These are phyloP conservation scores for Colletotrichum spinosum DNA, from an alignment of 2,329 filamentous ascomycete genomes.

Conservation along the genomic window DNA sequence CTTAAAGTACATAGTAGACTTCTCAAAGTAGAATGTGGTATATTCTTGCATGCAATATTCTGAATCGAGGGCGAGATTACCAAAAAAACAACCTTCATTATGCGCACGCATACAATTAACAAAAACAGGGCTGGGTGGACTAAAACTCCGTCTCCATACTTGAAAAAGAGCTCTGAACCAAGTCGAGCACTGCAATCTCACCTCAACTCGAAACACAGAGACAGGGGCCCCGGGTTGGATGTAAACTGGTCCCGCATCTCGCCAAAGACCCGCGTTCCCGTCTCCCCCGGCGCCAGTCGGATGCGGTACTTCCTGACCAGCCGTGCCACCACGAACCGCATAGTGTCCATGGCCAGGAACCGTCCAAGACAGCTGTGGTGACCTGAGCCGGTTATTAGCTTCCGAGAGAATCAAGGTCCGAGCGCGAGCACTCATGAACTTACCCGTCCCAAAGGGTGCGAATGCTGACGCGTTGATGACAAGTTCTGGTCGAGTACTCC, in stretches of 20 bases:
- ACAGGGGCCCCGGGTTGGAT: conserved; percentile 34
- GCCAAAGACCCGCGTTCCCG: conserved; percentile 32
- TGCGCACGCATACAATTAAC: not conserved
- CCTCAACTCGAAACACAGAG: conserved; percentile 33
- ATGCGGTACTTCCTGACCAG: conserved; percentile 31
- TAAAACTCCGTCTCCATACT: not conserved
- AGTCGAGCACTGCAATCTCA: not conserved
- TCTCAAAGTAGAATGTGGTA: not conserved
- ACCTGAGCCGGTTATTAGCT: conserved; percentile 2
- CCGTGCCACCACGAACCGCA: conserved; percentile 34
- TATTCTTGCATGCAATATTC: no score
- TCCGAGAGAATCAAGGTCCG: not conserved
- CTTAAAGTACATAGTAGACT: not conserved
- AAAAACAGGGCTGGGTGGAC: conserved; percentile 5
- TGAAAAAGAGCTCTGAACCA: not conserved
- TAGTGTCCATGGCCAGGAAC: conserved; percentile 33
- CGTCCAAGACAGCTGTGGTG: conserved; percentile 35
- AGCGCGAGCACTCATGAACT: not conserved
- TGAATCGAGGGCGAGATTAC: no score
- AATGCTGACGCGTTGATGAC: conserved; percentile 46
- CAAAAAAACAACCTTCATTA: no score
- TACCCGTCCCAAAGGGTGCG: conserved; percentile 48
- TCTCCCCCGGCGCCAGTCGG: conserved; percentile 32
- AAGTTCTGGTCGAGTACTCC: conserved; percentile 47
- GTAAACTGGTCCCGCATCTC: conserved; percentile 34